phyloP scores from a whole-genome alignment of 805 yeast species.

The Suhomyces tanzawaensis region DNA sequence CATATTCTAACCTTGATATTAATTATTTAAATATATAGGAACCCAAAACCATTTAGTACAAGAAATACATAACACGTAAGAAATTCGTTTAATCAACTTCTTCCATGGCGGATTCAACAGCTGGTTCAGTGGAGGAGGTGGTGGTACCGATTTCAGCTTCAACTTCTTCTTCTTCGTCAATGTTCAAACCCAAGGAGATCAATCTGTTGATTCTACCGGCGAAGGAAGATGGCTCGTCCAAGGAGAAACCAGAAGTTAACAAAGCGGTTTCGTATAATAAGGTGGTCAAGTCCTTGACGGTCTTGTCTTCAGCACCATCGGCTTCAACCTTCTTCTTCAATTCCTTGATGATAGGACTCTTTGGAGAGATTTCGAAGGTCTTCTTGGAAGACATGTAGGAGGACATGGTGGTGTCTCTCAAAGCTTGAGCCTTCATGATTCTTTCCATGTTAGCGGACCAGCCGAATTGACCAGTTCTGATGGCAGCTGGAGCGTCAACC shows the following conservation, averaged over 20 bases:
- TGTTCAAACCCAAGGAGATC: slow-evolving; percentile 96
- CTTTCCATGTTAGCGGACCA: slow-evolving; percentile 99
- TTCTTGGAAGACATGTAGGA: slow-evolving; percentile 99
- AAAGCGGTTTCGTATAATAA: slow-evolving; percentile 96
- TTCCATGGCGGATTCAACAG: slow-evolving; percentile 96
- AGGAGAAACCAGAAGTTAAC: slow-evolving; percentile 97
- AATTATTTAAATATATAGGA: slow-evolving; percentile 1
- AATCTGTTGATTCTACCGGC: slow-evolving; percentile 98
- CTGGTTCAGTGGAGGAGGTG: slow-evolving; percentile 54
- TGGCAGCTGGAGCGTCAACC: slow-evolving; percentile 99
- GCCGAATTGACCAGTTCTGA: slow-evolving; percentile 99
- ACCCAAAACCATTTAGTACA: slow-evolving; percentile 3
- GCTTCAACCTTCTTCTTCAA: slow-evolving; percentile 94
- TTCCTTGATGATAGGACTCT: slow-evolving; percentile 91
- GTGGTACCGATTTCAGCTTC: slow-evolving; percentile 50
- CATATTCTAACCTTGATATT: not conserved
- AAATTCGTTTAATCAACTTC: slow-evolving; percentile 77
- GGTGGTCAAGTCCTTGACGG: slow-evolving; percentile 96
- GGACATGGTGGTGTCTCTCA: slow-evolving; percentile 98
- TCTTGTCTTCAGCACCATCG: slow-evolving; percentile 97
- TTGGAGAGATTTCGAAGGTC: slow-evolving; percentile 98
- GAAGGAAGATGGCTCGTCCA: slow-evolving; percentile 97
- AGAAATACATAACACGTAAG: slow-evolving; percentile 2
- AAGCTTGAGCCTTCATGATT: slow-evolving; percentile 99
- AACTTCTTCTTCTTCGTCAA: slow-evolving; percentile 80